phyloP scores from a whole-genome alignment of 2,329 filamentous ascomycete genomes.

The Aspergillus transmontanensis region DNA sequence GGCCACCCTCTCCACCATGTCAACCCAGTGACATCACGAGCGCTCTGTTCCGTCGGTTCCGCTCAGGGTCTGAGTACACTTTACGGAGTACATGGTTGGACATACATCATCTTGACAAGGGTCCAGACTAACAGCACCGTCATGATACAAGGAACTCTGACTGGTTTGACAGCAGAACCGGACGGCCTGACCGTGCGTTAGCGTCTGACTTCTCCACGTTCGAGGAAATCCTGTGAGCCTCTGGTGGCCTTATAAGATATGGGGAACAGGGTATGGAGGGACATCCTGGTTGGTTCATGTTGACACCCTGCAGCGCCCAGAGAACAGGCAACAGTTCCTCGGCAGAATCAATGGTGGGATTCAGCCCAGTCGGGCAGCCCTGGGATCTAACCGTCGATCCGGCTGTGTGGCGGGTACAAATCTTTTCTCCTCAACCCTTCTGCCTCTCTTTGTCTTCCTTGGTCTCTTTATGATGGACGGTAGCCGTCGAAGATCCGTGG shows the following conservation, averaged over 20 bases:
- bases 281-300: background rate
- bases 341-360: background rate
- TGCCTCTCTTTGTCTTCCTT: background rate
- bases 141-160: background rate
- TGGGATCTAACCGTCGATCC: background rate
- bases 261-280: background rate
- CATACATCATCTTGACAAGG: background rate
- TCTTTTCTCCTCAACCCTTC: background rate
- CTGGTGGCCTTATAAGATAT: background rate
- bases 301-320: background rate
- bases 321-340: slow-evolving; percentile 2
- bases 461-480: background rate
- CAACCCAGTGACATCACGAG: background rate
- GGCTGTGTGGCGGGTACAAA: background rate
- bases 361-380: slow-evolving; percentile 2
- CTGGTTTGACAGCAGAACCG: background rate
- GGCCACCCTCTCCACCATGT: background rate
- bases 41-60: slow-evolving; percentile 1
- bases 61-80: background rate
- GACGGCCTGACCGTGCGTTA: background rate
- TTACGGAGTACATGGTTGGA: background rate
- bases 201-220: background rate
- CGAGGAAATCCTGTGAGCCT: background rate
- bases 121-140: background rate
- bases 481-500: background rate